Percentiles rank a stretch among this genome's conserved stretches.
phyloP scores from a whole-genome alignment of 768 basidiomycete species.

The Suillus lakei region DNA sequence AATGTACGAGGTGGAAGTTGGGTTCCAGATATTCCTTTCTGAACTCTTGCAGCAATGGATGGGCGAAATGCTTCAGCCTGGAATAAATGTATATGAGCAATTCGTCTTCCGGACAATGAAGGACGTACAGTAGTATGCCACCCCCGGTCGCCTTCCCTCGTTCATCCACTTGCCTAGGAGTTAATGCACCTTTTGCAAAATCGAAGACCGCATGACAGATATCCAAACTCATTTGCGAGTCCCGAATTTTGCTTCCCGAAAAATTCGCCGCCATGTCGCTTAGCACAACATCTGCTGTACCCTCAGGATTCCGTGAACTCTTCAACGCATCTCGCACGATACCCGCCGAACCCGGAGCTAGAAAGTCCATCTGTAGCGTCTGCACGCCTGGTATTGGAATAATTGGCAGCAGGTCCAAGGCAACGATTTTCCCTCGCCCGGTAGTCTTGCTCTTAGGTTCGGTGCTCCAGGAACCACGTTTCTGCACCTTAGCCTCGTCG shows the following conservation, averaged over 20 bases:
- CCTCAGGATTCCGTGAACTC: constrained; percentile 33
- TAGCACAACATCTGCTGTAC: constrained; percentile 77
- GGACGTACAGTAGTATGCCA: constrained; percentile 54
- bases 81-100: not conserved
- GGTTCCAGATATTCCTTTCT: constrained; percentile 58
- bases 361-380: constrained; percentile 79
- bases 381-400: constrained; percentile 73
- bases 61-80: constrained; percentile 86
- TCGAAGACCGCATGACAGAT: constrained; percentile 76
- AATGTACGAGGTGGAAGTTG: constrained; percentile 68
- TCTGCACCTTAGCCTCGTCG: constrained; percentile 2
- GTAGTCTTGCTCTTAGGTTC: constrained; percentile 13
- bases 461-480: constrained; percentile 29
- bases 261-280: constrained; percentile 92
- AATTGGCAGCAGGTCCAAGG: constrained; percentile 82
- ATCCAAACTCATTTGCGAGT: constrained; percentile 70
- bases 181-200: constrained; percentile 63
- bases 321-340: constrained; percentile 47
- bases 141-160: constrained; percentile 48
- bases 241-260: constrained; percentile 68
- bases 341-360: constrained; percentile 53
- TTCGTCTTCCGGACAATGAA: constrained; percentile 3
- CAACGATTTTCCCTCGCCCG: constrained; percentile 56
- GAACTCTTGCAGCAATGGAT: constrained; percentile 75
- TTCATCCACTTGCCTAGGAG: constrained; percentile 48